These are phyloP conservation scores for Diaporthe batatas DNA, from an alignment of 2,329 filamentous ascomycete genomes.

Conservation along the genomic window DNA sequence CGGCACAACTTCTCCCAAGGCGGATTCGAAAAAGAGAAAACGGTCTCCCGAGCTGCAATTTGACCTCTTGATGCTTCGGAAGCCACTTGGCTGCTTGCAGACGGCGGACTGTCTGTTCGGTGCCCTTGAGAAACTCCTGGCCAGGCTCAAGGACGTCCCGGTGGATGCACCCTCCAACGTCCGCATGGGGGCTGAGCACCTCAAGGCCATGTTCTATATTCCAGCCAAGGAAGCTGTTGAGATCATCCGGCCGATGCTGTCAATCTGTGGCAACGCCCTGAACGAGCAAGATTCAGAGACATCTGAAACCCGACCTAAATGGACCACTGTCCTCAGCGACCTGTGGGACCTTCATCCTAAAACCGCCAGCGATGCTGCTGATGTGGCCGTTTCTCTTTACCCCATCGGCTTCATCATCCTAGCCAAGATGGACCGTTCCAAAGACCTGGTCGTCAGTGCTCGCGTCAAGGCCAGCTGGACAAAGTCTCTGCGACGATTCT, in stretches of 20 bases:
- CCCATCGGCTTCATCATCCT: constrained; percentile 56
- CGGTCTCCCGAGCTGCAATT: constrained; percentile 54
- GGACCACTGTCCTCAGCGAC: constrained; percentile 60
- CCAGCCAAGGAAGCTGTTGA: constrained; percentile 62
- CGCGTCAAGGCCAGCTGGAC: constrained; percentile 58
- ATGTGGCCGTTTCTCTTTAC: constrained; percentile 64
- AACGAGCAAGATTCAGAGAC: constrained; percentile 50
- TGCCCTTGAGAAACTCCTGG: constrained; percentile 61
- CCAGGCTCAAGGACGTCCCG: constrained; percentile 55
- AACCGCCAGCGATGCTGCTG: constrained; percentile 59
- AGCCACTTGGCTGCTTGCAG: constrained; percentile 57
- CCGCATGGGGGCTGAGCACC: constrained; percentile 69
- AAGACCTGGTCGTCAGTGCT: constrained; percentile 44
- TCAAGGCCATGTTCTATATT: constrained; percentile 68
- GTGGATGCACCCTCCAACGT: constrained; percentile 54
- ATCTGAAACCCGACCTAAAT: constrained; percentile 56
- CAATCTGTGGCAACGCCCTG: constrained; percentile 58
- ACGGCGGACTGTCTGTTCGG: constrained; percentile 63
- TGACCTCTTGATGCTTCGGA: constrained; percentile 56
- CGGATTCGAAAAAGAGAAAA: constrained; percentile 61
- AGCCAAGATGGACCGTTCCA: constrained; percentile 53
- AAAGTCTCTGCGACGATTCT: constrained; percentile 61
- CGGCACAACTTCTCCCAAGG: constrained; percentile 44
- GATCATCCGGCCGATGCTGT: constrained; percentile 61
- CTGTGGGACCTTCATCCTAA: constrained; percentile 70